Evolutionary conservation across 371 early-diverging fungal genomes (phyloP), one percentile per base, ranked within the genome.

Genomic region (Rhizopus delemar): DNA sequence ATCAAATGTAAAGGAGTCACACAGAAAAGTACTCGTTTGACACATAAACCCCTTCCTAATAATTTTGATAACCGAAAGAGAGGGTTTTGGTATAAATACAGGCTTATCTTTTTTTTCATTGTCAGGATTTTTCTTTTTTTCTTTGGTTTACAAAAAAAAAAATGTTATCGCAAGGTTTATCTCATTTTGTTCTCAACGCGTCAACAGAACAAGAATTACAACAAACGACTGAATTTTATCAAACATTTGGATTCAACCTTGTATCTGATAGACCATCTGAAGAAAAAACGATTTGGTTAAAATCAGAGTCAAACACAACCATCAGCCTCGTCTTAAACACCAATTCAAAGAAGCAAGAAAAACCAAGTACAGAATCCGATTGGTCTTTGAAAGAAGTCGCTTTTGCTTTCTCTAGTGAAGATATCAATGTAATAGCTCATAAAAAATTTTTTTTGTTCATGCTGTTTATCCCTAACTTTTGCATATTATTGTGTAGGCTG

Each of bases 111-210:
- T 29, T 12, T 48, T 48, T 28, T 48, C 12, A 8, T 48, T 29
- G 16, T 29, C 31, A 9, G 15, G 5, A 28, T 29, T 48, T 48
- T 28, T 48, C n/a, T n/a, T 48, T 28, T 48, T 8, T 48, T 5
- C 29, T 13, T 51, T 28, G 22, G 22, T 22, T 22, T 22, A 22
- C 35, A 4, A 34, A 2, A 51, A 33, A 22, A 13, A 34, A 32
- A 32, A 60, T 67, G 63, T 56, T 62, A 51, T 55, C 67, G 51
- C 64, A 69, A 61, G 74, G 74, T 35, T 80, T 88, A 50, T 87
- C 87, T 11, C 86, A 86, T 60, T 59, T 87, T 51, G 75, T 79
- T 11, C 68, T 87, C 13, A 73, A 73, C 51, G 85, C 86, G 11
- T 67, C 73, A 28, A 61, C 58, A 35, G 50, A 53, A 33, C 63